These are phyloP conservation scores for Diutina ranongensis DNA, from an alignment of 1,139 yeast genomes.

Conservation along the genomic window DNA sequence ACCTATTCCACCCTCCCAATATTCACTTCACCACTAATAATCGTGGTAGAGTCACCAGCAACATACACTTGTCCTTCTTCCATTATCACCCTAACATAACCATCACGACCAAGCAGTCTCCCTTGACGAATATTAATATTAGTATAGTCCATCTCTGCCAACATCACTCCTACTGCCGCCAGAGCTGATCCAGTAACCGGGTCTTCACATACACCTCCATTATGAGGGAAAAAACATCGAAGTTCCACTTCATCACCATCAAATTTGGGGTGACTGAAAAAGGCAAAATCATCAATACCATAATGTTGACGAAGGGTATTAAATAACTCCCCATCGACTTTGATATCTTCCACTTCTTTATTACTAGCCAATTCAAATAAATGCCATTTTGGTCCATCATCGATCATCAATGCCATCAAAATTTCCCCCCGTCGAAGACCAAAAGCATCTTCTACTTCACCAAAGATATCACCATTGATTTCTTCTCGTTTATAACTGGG, in stretches of 20 bases:
- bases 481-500: slow-evolving; percentile 13
- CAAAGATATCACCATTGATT: slow-evolving; percentile 8
- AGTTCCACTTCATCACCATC: slow-evolving; percentile 15
- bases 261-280: slow-evolving; percentile 20
- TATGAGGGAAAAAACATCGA: slow-evolving; percentile 29
- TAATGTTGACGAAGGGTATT: slow-evolving; percentile 10
- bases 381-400: slow-evolving; percentile 11
- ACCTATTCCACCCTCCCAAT: too few relatives aligned
- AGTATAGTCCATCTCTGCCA: background rate
- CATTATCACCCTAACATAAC: background rate
- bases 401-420: slow-evolving; percentile 10
- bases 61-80: background rate
- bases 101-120: background rate
- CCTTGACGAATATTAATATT: slow-evolving; percentile 1
- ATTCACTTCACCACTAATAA: background rate
- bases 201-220: slow-evolving; percentile 26
- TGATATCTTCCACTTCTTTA: slow-evolving; percentile 17
- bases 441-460: slow-evolving; percentile 13
- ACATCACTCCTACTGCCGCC: slow-evolving; percentile 18
- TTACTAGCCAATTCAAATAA: background rate
- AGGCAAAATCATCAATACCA: slow-evolving; percentile 21
- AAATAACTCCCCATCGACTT: slow-evolving; percentile 19
- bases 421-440: slow-evolving; percentile 17
- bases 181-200: slow-evolving; percentile 45
- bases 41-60: background rate